Evolutionary conservation across 2,329 filamentous ascomycete species (phyloP).

Genomic region (Tympanopsis confertula): DNA sequence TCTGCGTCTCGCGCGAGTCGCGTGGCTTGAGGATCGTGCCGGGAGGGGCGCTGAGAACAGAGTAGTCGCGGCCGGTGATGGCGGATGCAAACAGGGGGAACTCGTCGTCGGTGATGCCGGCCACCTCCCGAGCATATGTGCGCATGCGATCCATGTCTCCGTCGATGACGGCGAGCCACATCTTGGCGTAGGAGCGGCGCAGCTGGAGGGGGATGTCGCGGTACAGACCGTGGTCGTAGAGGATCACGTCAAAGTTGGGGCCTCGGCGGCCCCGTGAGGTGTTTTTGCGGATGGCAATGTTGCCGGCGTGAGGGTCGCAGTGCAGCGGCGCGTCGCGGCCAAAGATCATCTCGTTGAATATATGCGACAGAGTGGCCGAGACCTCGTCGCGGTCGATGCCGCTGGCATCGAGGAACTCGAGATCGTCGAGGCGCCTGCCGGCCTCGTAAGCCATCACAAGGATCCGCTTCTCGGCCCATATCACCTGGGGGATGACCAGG

Average conservation of each 20-base stretch:
- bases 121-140: constrained; percentile 77
- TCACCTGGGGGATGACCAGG: constrained; percentile 75
- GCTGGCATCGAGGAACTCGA: constrained; percentile 76
- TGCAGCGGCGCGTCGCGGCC: constrained; percentile 78
- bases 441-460: constrained; percentile 91
- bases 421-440: constrained; percentile 76
- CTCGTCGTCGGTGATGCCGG: constrained; percentile 75
- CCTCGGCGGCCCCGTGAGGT: constrained; percentile 36
- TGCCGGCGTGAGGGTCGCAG: constrained; percentile 93
- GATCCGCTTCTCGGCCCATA: constrained; percentile 81
- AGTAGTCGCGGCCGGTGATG: constrained; percentile 88
- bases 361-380: constrained; percentile 73
- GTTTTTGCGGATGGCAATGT: constrained; percentile 83
- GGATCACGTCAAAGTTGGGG: constrained; percentile 83
- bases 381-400: constrained; percentile 91
- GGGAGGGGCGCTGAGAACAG: constrained; percentile 51
- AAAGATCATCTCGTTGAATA: constrained; percentile 99
- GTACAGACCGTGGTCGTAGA: constrained; percentile 96
- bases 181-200: constrained; percentile 81
- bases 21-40: constrained; percentile 41
- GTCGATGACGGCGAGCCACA: constrained; percentile 93
- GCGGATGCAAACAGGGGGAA: constrained; percentile 93
- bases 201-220: constrained; percentile 74
- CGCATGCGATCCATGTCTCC: constrained; percentile 79
- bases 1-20: constrained; percentile 67